Evolutionary conservation across 1,284 basidiomycete species (phyloP).

Genomic region (Fomitopsis betulina): DNA sequence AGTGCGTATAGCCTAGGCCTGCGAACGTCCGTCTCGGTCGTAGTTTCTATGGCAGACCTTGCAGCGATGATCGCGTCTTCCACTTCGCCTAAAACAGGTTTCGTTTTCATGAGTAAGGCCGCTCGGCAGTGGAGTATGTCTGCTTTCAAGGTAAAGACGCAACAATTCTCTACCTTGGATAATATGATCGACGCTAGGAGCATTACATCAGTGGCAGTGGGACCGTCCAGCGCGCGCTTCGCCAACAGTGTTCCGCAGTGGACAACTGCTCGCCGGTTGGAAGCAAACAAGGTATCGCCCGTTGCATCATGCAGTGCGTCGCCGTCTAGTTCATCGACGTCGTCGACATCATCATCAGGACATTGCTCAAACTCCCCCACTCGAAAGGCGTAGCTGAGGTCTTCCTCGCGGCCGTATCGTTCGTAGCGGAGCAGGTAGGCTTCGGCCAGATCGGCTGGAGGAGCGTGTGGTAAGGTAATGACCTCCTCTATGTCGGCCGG

Average conservation of each 20-base stretch:
- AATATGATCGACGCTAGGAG: background rate
- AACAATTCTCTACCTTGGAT: background rate
- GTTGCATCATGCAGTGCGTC: background rate
- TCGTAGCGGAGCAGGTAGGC: background rate
- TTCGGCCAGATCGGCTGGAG: background rate
- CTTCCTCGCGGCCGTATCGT: background rate
- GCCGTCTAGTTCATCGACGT: background rate
- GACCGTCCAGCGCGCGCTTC: background rate
- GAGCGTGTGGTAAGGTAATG: background rate
- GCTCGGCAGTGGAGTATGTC: background rate
- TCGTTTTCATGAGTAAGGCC: background rate
- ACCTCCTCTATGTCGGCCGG: background rate
- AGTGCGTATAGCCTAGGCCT: background rate
- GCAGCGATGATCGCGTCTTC: background rate
- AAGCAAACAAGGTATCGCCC: background rate
- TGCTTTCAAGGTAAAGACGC: background rate
- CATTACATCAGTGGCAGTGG: background rate
- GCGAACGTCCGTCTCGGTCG: background rate
- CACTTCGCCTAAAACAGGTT: background rate
- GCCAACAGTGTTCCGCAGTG: background rate
- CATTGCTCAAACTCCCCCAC: background rate
- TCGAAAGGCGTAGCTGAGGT: background rate
- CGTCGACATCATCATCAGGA: background rate
- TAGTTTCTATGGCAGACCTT: background rate
- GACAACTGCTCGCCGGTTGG: background rate